phyloP scores from a whole-genome alignment of 106 monocot genomes.

The Triglochin maritima region DNA sequence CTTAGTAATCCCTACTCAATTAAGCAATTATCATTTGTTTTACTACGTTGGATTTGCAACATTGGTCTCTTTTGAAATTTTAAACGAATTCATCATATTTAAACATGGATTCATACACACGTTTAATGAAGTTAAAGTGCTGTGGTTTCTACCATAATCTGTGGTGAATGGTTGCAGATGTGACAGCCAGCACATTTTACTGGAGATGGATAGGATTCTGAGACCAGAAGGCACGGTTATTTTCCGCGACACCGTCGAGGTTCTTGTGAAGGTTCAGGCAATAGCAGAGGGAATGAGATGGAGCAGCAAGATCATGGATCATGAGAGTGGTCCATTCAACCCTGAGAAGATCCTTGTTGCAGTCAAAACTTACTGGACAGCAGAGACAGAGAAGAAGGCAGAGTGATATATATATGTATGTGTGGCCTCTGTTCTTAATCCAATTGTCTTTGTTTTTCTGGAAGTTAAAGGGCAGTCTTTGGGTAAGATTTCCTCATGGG shows the following conservation, averaged over 20 bases:
- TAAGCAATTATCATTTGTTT: too few species aligned
- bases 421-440: too few species aligned
- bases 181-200: slow-evolving; percentile 38
- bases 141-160: not conserved
- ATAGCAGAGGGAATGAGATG: slow-evolving; percentile 12
- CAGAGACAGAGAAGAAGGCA: not conserved
- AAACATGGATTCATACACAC: too few species aligned
- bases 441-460: too few species aligned
- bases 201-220: slow-evolving; percentile 69
- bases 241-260: slow-evolving; percentile 43
- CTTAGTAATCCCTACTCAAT: too few species aligned
- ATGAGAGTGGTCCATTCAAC: slow-evolving; percentile 12
- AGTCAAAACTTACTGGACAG: slow-evolving; percentile 8
- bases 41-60: not conserved
- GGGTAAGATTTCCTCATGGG: too few species aligned
- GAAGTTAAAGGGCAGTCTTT: too few species aligned
- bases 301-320: slow-evolving; percentile 9
- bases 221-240: slow-evolving; percentile 60
- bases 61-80: too few species aligned
- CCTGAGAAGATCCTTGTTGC: slow-evolving; percentile 9
- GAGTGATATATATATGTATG: too few species aligned
- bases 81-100: too few species aligned
- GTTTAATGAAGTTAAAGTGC: too few species aligned
- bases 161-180: slow-evolving; percentile 27
- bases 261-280: slow-evolving; percentile 18